phyloP scores from a whole-genome alignment of 371 early-diverging fungal genomes.

The Homolaphlyctis polyrhiza region DNA sequence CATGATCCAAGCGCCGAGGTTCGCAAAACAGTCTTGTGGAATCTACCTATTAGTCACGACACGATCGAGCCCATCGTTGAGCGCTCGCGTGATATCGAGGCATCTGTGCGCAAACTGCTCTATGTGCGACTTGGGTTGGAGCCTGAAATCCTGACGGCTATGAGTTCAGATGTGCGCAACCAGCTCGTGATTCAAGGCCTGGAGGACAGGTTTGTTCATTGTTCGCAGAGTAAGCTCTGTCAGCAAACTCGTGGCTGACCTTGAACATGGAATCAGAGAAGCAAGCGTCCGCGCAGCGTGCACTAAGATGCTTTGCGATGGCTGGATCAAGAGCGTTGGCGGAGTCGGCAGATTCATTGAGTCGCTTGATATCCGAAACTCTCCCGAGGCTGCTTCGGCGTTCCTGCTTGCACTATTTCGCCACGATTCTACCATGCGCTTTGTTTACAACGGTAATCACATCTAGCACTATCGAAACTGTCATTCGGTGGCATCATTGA shows the following conservation, averaged over 20 bases:
- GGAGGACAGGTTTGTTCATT: not conserved
- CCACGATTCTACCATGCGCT: not conserved
- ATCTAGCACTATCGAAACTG: too few species aligned
- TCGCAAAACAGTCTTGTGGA: slow-evolving; percentile 73
- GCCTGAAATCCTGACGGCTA: not conserved
- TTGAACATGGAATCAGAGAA: not conserved
- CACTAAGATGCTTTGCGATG: not conserved
- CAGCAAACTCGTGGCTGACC: not conserved
- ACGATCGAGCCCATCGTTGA: slow-evolving; percentile 69
- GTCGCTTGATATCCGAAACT: not conserved
- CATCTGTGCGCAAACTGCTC: slow-evolving; percentile 51
- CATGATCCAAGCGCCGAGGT: slow-evolving; percentile 72
- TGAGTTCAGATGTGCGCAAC: not conserved
- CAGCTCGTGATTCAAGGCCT: not conserved
- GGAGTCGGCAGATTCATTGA: not conserved
- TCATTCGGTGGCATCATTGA: too few species aligned
- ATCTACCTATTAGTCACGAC: slow-evolving; percentile 56
- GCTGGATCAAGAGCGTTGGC: not conserved
- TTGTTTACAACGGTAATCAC: not conserved
- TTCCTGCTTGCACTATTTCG: not conserved
- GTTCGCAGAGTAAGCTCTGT: not conserved
- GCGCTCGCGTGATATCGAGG: slow-evolving; percentile 71
- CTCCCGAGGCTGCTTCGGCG: not conserved
- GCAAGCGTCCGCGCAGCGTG: not conserved
- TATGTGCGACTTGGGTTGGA: not conserved